Base-by-base conservation (phyloP, 352 stramenopile species). In the Phytopythium kandeliae region DNA sequence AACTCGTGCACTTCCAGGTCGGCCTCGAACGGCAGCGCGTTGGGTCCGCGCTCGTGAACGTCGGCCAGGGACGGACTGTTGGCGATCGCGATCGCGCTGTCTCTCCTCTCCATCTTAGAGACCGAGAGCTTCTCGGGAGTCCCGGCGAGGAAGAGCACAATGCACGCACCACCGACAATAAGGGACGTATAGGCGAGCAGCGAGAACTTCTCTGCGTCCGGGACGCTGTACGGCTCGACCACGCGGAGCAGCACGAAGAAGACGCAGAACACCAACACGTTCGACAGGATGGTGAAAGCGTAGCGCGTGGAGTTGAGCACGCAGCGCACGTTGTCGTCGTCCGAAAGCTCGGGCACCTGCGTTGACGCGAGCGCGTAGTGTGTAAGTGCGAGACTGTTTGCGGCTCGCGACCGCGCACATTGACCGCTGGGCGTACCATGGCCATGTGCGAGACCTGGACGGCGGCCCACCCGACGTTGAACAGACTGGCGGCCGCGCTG, bases 381-480 rank as follows among this genome's bases (percentile, higher is more conserved):
- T n/a, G n/a, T n/a, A n/a, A n/a, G n/a, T n/a, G n/a, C n/a, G n/a
- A n/a, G n/a, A n/a, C n/a, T n/a, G n/a, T n/a, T n/a, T n/a, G n/a
- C n/a, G n/a, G n/a, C n/a, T n/a, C n/a, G n/a, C n/a, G n/a, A n/a
- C n/a, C n/a, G n/a, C n/a, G n/a, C n/a, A n/a, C n/a, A n/a, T n/a
- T n/a, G n/a, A n/a, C n/a, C n/a, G n/a, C n/a, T n/a, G 9, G 41
- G 54, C 53, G 16, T 51, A 86, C 84, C 81, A 94, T 71, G 15
- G 84, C 80, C 84, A 94, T 94, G 61, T 94, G 84, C 0, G 78
- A 89, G 10, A 94, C 84, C 51, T 94, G 84, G 8, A 91, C 78
- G 6, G 81, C 69, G 9, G 84, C 84, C 84, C 84, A 94, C 3
- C 84, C 84, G 42, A 91, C 65, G 60, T 94, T 94, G 53, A 94